Percentiles rank a stretch among this genome's conserved stretches.
These are phyloP conservation scores for Aegilops longissima DNA, from an alignment of 176 grass and related monocot genomes.

Conservation along the genomic window DNA sequence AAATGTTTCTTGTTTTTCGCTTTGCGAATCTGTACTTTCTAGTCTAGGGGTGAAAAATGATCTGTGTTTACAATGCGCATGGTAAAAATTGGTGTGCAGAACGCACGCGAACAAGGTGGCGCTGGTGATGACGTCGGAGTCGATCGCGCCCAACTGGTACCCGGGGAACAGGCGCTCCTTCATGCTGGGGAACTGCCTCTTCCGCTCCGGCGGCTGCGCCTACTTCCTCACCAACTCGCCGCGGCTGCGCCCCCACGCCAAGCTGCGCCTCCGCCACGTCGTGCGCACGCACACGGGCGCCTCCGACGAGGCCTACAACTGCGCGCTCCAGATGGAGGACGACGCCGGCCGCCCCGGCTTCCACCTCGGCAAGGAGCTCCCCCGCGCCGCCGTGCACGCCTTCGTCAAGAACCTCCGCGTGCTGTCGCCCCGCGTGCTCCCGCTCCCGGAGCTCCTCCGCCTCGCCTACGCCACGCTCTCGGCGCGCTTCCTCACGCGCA, in stretches of 20 bases:
- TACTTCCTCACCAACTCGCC: constrained; percentile 83
- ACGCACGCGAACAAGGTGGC: constrained; percentile 49
- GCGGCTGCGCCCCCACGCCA: constrained; percentile 20
- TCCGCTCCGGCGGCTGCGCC: constrained; percentile 92
- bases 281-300: constrained; percentile 84
- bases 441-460: constrained; percentile 57
- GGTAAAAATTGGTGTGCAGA: background rate
- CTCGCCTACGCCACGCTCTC: constrained; percentile 23
- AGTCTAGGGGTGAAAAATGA: background rate
- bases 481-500: constrained; percentile 12
- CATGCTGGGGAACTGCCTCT: constrained; percentile 96
- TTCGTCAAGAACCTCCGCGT: constrained; percentile 79
- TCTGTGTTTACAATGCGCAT: background rate
- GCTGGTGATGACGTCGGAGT: constrained; percentile 83
- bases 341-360: constrained; percentile 62
- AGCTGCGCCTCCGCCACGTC: constrained; percentile 61
- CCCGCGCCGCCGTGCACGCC: constrained; percentile 63
- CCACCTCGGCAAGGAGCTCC: constrained; percentile 82
- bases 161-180: constrained; percentile 69
- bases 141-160: constrained; percentile 95
- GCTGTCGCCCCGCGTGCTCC: constrained; percentile 62
- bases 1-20: background rate
- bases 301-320: constrained; percentile 74
- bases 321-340: constrained; percentile 87
- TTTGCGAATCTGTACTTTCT: background rate